These are phyloP conservation scores for Neurospora sp. DNA, from an alignment of 495 filamentous ascomycete genomes.

Conservation along the genomic window DNA sequence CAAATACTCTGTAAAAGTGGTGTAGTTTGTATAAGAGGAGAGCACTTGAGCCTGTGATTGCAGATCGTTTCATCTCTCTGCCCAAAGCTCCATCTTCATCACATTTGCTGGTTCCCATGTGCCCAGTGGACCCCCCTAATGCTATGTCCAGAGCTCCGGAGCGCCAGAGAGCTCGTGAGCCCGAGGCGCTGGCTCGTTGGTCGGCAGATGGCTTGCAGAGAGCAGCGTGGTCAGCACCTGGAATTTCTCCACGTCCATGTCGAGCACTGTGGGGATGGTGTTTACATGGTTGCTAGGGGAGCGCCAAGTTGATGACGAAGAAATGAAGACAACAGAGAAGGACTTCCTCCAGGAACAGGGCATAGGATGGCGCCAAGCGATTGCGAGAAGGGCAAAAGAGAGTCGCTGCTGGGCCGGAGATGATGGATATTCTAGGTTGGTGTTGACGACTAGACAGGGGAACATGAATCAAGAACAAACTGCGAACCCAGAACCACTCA, in stretches of 20 bases:
- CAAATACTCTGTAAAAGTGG: background rate
- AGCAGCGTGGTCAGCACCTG: background rate
- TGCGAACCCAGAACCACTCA: background rate
- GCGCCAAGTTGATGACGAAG: background rate
- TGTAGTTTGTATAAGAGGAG: background rate
- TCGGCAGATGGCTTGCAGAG: background rate
- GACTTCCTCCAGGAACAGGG: background rate
- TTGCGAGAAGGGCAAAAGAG: background rate
- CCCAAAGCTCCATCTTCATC: background rate
- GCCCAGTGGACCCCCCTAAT: background rate
- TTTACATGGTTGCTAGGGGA: background rate
- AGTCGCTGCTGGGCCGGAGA: background rate
- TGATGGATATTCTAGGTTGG: background rate
- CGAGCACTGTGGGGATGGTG: background rate
- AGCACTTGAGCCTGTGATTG: background rate
- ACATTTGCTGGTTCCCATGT: background rate
- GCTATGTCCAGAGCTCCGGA: background rate
- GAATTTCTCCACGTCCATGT: background rate
- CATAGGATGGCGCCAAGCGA: background rate
- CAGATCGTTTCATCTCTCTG: background rate
- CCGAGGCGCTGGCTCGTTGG: background rate
- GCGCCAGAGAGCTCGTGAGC: background rate
- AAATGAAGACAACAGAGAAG: background rate
- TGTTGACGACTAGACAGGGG: background rate
- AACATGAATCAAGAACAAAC: background rate